Percentiles rank a stretch among this genome's conserved stretches.
phyloP scores from a whole-genome alignment of 345 rosid species.

The Populus deltoides region DNA sequence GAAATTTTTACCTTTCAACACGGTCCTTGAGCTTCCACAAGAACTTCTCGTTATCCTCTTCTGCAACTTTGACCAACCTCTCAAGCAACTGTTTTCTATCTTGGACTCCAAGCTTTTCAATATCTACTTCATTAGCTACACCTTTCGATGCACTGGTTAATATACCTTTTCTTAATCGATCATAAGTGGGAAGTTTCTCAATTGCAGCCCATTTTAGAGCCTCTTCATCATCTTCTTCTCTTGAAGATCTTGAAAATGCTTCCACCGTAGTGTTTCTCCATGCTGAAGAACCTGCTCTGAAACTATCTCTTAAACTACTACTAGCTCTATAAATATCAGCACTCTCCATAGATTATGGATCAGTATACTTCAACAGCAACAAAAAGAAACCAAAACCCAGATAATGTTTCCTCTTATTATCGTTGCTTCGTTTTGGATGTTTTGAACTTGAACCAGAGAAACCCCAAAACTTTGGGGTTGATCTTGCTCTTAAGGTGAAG shows the following conservation, averaged over 20 bases:
- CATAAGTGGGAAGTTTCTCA: slow-evolving; percentile 44
- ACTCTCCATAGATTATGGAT: background rate
- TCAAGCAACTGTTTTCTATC: slow-evolving; percentile 17
- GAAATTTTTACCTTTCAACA: slow-evolving; percentile 3
- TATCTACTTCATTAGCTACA: slow-evolving; percentile 10
- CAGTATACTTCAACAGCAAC: background rate
- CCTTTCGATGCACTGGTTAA: slow-evolving; percentile 12
- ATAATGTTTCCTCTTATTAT: background rate
- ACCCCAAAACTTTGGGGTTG: too few species aligned
- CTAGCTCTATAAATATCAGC: slow-evolving; percentile 34
- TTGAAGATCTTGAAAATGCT: slow-evolving; percentile 49
- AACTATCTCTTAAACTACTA: slow-evolving; percentile 28
- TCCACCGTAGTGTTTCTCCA: slow-evolving; percentile 40
- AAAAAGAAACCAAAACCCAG: background rate
- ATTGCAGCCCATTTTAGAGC: slow-evolving; percentile 52
- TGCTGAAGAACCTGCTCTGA: slow-evolving; percentile 14
- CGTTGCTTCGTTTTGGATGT: background rate
- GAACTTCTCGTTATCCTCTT: slow-evolving; percentile 25
- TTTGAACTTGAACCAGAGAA: too few species aligned
- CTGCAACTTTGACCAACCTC: slow-evolving; percentile 17
- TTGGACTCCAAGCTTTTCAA: slow-evolving; percentile 25
- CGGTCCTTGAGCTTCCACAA: slow-evolving; percentile 19
- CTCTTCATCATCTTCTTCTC: slow-evolving; percentile 60
- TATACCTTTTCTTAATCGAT: slow-evolving; percentile 44
- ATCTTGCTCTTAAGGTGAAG: too few species aligned